phyloP scores from a whole-genome alignment of 148 eudicot species.

The Arctostaphylos glauca region DNA sequence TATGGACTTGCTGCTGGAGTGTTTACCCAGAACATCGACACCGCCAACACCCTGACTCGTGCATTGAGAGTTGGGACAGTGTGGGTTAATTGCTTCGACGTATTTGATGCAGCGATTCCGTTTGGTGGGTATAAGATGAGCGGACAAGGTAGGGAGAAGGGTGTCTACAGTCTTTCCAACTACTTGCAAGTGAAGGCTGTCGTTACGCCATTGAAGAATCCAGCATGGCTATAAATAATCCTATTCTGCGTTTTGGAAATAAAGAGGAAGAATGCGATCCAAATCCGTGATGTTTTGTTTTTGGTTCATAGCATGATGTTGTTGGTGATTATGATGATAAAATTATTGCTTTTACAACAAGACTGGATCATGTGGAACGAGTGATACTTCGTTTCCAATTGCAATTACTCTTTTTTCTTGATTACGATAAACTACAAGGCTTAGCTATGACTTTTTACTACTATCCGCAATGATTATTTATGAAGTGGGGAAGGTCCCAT shows the following conservation, averaged over 20 bases:
- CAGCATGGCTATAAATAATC: constrained; percentile 22
- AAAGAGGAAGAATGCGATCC: neutral
- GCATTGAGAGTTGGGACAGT: constrained; percentile 71
- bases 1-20: constrained; percentile 90
- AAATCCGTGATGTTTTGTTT: neutral
- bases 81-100: constrained; percentile 73
- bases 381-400: neutral
- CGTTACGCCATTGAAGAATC: constrained; percentile 60
- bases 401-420: neutral
- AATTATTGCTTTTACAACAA: neutral
- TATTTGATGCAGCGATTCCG: constrained; percentile 60
- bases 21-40: constrained; percentile 61
- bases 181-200: constrained; percentile 84
- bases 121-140: constrained; percentile 91
- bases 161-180: constrained; percentile 54
- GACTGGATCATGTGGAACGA: neutral
- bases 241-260: neutral
- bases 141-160: constrained; percentile 73
- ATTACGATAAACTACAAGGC: neutral
- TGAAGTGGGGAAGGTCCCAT: neutral
- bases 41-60: constrained; percentile 63
- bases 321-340: neutral
- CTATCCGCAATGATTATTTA: neutral
- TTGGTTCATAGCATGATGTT: neutral
- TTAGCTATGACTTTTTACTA: neutral